Evolutionary conservation across 345 rosid genomes (phyloP), one percentile per base, ranked within the genome.

Genomic region (Salix koriyanagi): DNA sequence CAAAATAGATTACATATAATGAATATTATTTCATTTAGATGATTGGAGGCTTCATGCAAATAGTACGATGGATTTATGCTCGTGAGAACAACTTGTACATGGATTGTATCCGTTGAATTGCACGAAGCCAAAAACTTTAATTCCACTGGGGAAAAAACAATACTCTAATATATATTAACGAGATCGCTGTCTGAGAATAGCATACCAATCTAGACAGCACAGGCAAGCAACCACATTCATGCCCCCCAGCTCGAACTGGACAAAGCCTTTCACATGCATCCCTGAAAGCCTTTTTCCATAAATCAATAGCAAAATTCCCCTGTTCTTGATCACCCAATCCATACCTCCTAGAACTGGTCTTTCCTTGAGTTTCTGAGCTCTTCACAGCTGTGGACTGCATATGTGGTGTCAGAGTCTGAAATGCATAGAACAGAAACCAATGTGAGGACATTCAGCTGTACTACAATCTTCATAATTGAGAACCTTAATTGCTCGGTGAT

Each of bases 181-280:
- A 70, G 71, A 75, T 25, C 21, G 65, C 41, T 44, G 58, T 54
- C 37, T 42, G 19, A 26, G 48, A 60, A 72, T 9, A 23, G 54
- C 78, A 67, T 90, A 94, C 98, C 90, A 91, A 80, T 85, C 90
- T 90, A 81, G 97, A 88, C 41, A 92, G 89, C 82, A 88, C 79
- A 74, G 89, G 87, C 87, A 94, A 84, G 91, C 98, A 92, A 77
- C 96, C 96, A 77, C 97, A 94, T 56, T 94, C 94, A 65, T 90
- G 94, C 52, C 97, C 93, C 80, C 84, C 87, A 50, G 92, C 95
- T 81, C 95, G 91, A 68, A 85, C 73, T 21, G 98, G 98, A 62
- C 97, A 94, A 73, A 94, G 97, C 80, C 97, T 87, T 87, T 92
- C 98, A 67, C 92, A 90, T 26, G 97, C 88, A 79, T 92, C 98